These are phyloP conservation scores for Termitomyces sp. DNA, from an alignment of 768 basidiomycete genomes.

Conservation along the genomic window DNA sequence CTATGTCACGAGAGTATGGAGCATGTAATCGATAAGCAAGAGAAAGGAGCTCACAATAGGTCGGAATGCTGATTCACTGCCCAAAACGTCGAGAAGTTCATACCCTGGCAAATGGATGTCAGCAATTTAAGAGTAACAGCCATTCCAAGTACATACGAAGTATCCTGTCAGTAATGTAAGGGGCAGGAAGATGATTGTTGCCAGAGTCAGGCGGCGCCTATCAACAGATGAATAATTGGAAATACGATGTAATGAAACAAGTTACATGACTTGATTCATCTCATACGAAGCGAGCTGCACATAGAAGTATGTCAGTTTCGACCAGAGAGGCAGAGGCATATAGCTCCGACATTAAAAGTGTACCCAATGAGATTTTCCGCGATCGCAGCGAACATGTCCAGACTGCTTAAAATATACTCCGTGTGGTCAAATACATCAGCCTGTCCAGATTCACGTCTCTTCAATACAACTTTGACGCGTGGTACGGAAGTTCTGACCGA, in stretches of 20 bases:
- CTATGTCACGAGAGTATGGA: constrained; percentile 24
- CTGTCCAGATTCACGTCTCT: constrained; percentile 22
- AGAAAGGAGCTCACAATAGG: constrained; percentile 34
- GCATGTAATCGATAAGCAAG: neutral
- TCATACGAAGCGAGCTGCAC: constrained; percentile 64
- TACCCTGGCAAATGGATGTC: constrained; percentile 38
- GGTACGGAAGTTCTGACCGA: neutral
- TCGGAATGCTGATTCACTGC: constrained; percentile 38
- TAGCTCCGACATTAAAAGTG: constrained; percentile 59
- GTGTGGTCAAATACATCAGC: constrained; percentile 76
- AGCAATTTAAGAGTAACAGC: neutral
- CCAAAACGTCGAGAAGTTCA: constrained; percentile 62
- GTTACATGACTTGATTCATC: constrained; percentile 69
- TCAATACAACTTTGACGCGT: neutral
- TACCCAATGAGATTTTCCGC: constrained; percentile 70
- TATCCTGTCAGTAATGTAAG: constrained; percentile 70
- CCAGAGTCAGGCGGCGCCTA: constrained; percentile 62
- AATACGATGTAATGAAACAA: constrained; percentile 12
- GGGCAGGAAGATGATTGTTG: constrained; percentile 67
- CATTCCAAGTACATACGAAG: constrained; percentile 42
- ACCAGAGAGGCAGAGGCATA: neutral
- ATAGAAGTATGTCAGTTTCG: neutral
- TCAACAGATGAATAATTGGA: neutral
- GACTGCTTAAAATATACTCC: constrained; percentile 61
- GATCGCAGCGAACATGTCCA: constrained; percentile 72